Conservation (phyloP, 768 basidiomycete species). For the Sporobolomyces roseus region DNA sequence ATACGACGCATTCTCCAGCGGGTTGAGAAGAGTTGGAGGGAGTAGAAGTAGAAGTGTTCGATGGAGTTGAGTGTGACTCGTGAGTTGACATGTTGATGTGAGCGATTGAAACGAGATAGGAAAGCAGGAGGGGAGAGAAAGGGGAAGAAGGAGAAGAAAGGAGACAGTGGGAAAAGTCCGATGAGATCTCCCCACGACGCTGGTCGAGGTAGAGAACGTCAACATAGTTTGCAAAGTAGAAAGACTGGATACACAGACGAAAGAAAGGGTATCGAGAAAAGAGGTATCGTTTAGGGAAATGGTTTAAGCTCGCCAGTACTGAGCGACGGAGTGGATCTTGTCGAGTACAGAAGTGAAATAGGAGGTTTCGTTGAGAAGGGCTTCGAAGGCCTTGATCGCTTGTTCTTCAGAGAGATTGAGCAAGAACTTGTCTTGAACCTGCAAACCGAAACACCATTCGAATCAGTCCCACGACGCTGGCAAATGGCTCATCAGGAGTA, state of each 20-base stretch:
- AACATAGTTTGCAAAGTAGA: too few relatives aligned
- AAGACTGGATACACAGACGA: too few relatives aligned
- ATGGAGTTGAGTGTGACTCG: too few relatives aligned
- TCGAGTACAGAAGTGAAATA: constrained; percentile 91
- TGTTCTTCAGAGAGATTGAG: constrained; percentile 83
- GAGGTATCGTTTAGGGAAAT: not conserved
- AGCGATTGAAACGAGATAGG: not conserved
- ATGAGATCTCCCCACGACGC: too few relatives aligned
- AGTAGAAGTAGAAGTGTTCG: too few relatives aligned
- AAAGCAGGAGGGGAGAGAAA: not conserved
- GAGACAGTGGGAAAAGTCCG: too few relatives aligned
- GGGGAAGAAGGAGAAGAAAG: not conserved
- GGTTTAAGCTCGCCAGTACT: constrained; percentile 24
- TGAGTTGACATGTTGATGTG: not conserved
- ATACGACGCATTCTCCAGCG: not conserved
- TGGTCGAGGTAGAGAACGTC: too few relatives aligned
- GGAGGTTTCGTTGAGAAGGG: constrained; percentile 85
- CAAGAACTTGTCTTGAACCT: constrained; percentile 95
- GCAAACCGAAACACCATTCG: constrained; percentile 68
- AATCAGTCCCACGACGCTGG: constrained; percentile 44
- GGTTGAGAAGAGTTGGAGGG: not conserved
- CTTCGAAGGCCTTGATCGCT: constrained; percentile 95
- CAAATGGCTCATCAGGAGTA: not conserved
- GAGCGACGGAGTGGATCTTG: constrained; percentile 68
- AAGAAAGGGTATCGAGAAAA: too few relatives aligned